A percentile compares a stretch with the other conserved stretches of the same genome.
Evolutionary conservation across 2,329 filamentous ascomycete genomes (phyloP).

Genomic region (Biscogniauxia marginata): DNA sequence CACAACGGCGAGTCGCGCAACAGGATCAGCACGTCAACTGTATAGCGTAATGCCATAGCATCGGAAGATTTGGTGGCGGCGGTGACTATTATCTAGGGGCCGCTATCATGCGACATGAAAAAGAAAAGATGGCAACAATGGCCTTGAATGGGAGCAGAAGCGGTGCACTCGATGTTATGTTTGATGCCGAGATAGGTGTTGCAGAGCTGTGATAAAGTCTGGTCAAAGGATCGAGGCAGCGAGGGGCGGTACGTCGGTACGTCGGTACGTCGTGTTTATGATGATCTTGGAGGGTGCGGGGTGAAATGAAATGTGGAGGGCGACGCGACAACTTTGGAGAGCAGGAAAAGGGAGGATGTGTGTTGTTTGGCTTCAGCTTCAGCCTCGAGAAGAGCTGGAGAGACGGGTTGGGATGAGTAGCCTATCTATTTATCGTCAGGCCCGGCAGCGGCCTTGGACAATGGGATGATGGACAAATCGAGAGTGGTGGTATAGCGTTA

Average conservation of each 20-base stretch:
- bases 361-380: neutral
- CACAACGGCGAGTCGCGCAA: slow-evolving; percentile 82
- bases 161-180: no score
- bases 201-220: neutral
- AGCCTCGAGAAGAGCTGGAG: neutral
- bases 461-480: no score
- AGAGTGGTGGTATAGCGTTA: no score
- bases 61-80: slow-evolving; percentile 14
- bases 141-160: no score
- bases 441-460: no score
- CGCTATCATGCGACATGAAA: neutral
- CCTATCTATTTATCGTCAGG: no score
- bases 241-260: neutral
- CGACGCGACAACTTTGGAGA: slow-evolving; percentile 6
- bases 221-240: neutral
- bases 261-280: neutral
- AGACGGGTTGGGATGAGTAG: no score
- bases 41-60: slow-evolving; percentile 65
- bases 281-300: slow-evolving; percentile 17
- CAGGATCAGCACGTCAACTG: slow-evolving; percentile 70
- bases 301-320: slow-evolving; percentile 12
- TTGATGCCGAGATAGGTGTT: neutral
- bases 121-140: neutral
- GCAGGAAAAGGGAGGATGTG: neutral
- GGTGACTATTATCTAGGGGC: neutral